Evolutionary conservation across 169 alveolate species (phyloP), one percentile per base, ranked within the genome.

Genomic region (Theileria parva): DNA sequence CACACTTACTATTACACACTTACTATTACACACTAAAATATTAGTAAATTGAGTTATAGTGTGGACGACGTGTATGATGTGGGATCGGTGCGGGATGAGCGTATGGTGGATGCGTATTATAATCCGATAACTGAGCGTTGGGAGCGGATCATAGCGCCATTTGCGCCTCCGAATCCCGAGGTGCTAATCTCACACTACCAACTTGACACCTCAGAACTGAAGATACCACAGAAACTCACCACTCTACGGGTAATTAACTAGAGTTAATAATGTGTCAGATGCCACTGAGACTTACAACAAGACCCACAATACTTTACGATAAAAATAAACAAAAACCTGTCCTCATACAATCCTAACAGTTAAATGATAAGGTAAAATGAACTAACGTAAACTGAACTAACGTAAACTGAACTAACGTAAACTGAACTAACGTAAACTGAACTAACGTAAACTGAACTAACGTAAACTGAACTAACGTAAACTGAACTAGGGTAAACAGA

Each of bases 91-190:
- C 17, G 55, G 12, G 39, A 77, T 12, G 87, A 85, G 32, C 57
- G 48, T 23, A 27, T 70, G 70, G 91, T 85, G 28, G 59, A 30
- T 59, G 86, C 87, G 19, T 85, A 48, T 66, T 78, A 55, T 74
- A 85, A 85, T 48, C 91, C 91, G 13, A 59, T 78, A 11, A 39
- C 81, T 13, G 50, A 2, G 30, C 1, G 51, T 28, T 85, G 91
- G 91, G 91, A 85, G 75, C 81, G 91, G n/a, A 34, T 85, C 4
- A 32, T 85, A 9, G 75, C 8, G 2, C 91, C 91, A 19, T 85
- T 77, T 61, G 80, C 15, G 53, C 60, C 87, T 9, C 91, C 91
- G 0, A 12, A 74, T n/a, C 87, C 85, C 2, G 68, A 59, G 17
- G 70, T 12, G 28, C 51, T 83, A 3, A 32, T 51, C 63, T 30